Base-by-base conservation (phyloP, 108 stramenopile genomes). In the Nitzschia sp. region DNA sequence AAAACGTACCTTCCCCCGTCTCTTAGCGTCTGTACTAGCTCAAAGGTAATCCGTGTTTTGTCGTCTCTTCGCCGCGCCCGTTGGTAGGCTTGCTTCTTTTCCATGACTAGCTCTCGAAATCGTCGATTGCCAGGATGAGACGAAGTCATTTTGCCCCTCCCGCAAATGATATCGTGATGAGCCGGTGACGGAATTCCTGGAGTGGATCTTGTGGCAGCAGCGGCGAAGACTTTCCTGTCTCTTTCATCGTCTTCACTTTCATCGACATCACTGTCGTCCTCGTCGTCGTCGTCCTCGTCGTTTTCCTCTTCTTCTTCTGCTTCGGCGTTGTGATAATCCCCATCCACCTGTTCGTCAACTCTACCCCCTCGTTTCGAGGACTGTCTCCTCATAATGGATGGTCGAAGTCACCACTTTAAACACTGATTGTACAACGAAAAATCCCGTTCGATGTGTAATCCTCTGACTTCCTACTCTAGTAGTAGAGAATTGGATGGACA, bases 31-130 rank as follows among this genome's bases (percentile, higher is more conserved):
- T 77, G 61, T 5, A 82, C 75, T 21, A 82, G 46, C 25, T 78
- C 72, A 18, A 47, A 35, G 0, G 82, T 78, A 38, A 82, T 78
- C 29, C 66, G 34, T n/a, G 82, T 75, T 46, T 82, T 82, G 61
- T 74, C 71, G 33, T 77, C 76, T 47, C 82, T 18, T 19, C 71
- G 60, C 30, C 59, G 32, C 18, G 82, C 63, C 18, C 54, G 45
- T 66, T 82, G 76, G 35, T 82, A 82, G 15, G 54, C 71, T 21
- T 53, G 1, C 38, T 67, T 66, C n/a, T 57, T 61, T 15, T 36
- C 54, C 48, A 59, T 32, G 1, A 82, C 66, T 34, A 82, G 49
- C 30, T 64, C 47, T 1, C 77, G 82, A 66, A 82, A 82, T 26
- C 66, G 46, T 30, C 47, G 57, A 65, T 82, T 82, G n/a, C 76